Percentiles rank a stretch among this genome's conserved stretches.
Evolutionary conservation across 2,329 filamentous ascomycete species (phyloP).

Genomic region (Sarocladium brachiariae): DNA sequence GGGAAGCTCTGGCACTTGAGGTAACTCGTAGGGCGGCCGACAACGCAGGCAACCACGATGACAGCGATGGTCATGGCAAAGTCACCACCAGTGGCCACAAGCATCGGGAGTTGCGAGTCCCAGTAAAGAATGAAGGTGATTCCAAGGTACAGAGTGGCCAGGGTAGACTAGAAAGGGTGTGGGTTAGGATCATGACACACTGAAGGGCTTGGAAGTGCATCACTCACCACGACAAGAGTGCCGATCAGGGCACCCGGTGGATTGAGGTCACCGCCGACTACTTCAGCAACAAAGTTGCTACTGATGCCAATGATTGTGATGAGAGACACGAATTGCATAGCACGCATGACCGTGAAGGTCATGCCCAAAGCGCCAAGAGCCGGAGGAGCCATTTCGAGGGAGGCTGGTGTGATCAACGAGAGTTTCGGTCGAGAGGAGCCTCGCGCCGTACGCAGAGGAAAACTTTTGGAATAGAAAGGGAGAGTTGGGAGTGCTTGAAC

Average conservation of each 20-base stretch:
- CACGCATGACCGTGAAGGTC: constrained; percentile 68
- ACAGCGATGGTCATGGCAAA: constrained; percentile 65
- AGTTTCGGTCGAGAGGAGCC: constrained; percentile 33
- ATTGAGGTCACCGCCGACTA: constrained; percentile 57
- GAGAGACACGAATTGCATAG: constrained; percentile 64
- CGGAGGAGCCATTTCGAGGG: constrained; percentile 38
- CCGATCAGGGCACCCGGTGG: constrained; percentile 69
- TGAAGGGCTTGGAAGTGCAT: no score
- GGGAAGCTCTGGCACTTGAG: constrained; percentile 59
- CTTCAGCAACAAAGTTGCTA: constrained; percentile 74
- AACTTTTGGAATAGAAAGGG: constrained; percentile 34
- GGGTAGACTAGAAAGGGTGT: constrained; percentile 23
- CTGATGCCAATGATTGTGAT: constrained; percentile 73
- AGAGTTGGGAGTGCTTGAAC: constrained; percentile 14
- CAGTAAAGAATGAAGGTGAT: constrained; percentile 78
- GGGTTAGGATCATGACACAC: no score
- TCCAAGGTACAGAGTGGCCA: constrained; percentile 70
- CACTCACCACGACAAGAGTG: constrained; percentile 70
- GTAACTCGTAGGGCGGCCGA: constrained; percentile 75
- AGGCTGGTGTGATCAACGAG: constrained; percentile 31
- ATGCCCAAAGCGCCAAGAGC: constrained; percentile 66
- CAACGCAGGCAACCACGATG: constrained; percentile 66
- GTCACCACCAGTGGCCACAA: constrained; percentile 62
- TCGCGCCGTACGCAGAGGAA: constrained; percentile 33
- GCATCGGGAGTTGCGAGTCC: constrained; percentile 68